These are phyloP conservation scores for Suillus subluteus DNA, from an alignment of 768 basidiomycete species.

Conservation along the genomic window DNA sequence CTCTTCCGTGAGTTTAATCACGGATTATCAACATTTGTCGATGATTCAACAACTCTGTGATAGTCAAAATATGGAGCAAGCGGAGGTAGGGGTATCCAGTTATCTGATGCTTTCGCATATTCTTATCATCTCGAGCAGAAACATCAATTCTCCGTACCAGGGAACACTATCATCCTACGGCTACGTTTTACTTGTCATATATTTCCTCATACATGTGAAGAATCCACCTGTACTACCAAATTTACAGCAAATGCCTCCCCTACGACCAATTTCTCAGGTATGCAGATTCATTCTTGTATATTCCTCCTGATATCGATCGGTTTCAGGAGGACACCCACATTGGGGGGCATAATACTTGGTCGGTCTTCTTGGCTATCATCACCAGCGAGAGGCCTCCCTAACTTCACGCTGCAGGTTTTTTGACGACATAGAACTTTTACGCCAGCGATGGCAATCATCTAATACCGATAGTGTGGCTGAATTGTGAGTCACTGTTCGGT, in stretches of 20 bases:
- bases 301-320: slow-evolving; percentile 6
- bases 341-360: slow-evolving; percentile 84
- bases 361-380: slow-evolving; percentile 20
- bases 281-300: slow-evolving; percentile 21
- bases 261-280: slow-evolving; percentile 83
- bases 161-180: slow-evolving; percentile 97
- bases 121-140: slow-evolving; percentile 47
- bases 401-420: slow-evolving; percentile 70
- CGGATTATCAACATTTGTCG: slow-evolving; percentile 14
- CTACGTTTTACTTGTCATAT: slow-evolving; percentile 96
- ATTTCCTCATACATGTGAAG: slow-evolving; percentile 97
- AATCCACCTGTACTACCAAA: slow-evolving; percentile 96
- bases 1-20: slow-evolving; percentile 81
- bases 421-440: slow-evolving; percentile 92
- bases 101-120: slow-evolving; percentile 4
- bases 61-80: slow-evolving; percentile 99
- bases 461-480: slow-evolving; percentile 94
- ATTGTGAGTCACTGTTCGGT: slow-evolving; percentile 57
- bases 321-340: slow-evolving; percentile 78
- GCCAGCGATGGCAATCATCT: slow-evolving; percentile 92
- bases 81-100: slow-evolving; percentile 56
- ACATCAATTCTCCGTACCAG: slow-evolving; percentile 98
- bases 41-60: slow-evolving; percentile 16
- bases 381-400: slow-evolving; percentile 18
- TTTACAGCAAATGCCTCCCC: slow-evolving; percentile 91